phyloP scores from a whole-genome alignment of 176 grass and related monocot genomes.

The Phyllostachys edulis region DNA sequence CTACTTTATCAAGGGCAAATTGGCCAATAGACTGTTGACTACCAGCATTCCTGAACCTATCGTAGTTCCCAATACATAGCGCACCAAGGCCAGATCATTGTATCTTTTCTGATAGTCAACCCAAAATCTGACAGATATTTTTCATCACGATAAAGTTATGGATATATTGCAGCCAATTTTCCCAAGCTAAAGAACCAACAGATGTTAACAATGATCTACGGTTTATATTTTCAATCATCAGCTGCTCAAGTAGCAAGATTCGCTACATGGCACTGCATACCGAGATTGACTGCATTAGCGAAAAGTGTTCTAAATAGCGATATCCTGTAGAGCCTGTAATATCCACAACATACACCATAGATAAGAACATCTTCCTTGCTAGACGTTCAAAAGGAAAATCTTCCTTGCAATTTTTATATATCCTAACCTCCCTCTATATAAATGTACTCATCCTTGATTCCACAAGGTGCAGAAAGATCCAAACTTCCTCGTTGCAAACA shows the following conservation, averaged over 20 bases:
- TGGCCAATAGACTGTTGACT: neutral
- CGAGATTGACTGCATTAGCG: neutral
- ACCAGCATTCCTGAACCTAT: neutral
- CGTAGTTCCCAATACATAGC: neutral
- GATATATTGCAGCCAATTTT: conserved; percentile 4
- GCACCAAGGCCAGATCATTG: neutral
- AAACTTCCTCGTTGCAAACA: conserved; percentile 1
- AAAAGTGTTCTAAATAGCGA: no score
- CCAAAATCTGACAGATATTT: neutral
- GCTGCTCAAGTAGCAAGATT: neutral
- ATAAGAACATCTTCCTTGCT: neutral
- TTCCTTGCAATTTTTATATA: neutral
- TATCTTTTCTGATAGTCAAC: neutral
- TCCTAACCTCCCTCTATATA: neutral
- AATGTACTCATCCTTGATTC: neutral
- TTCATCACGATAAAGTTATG: neutral
- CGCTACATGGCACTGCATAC: neutral
- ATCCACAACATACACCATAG: neutral
- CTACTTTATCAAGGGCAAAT: neutral
- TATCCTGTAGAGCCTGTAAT: no score
- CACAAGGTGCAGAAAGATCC: neutral
- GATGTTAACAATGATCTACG: neutral
- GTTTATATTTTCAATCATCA: neutral
- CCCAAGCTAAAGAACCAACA: neutral
- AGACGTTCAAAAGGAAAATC: neutral